A percentile compares a stretch with the other conserved stretches of the same genome.
Evolutionary conservation across 2,329 filamentous ascomycete species (phyloP).

Genomic region (Aschersonia sp.): DNA sequence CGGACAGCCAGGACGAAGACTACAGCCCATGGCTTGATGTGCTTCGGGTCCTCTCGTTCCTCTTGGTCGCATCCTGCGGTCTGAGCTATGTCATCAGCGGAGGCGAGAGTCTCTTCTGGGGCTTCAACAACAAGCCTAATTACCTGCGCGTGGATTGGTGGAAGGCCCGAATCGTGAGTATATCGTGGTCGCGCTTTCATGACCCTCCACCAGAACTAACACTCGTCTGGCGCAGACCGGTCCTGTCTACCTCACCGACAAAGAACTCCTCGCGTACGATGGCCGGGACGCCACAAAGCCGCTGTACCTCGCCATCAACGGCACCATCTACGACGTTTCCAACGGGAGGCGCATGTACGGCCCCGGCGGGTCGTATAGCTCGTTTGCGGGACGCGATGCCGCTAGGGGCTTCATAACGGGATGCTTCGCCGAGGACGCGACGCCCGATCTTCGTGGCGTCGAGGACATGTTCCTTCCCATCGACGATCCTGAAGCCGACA

Average conservation of each 20-base stretch:
- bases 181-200: not conserved
- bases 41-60: conserved; percentile 52
- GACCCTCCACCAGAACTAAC: not conserved
- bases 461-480: conserved; percentile 70
- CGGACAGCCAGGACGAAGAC: conserved; percentile 39
- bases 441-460: conserved; percentile 69
- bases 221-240: conserved; percentile 22
- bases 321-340: conserved; percentile 75
- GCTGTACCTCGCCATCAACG: conserved; percentile 82
- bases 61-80: conserved; percentile 49
- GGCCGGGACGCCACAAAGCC: conserved; percentile 62
- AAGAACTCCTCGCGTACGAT: conserved; percentile 60
- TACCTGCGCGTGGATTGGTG: conserved; percentile 45
- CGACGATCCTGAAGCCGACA: conserved; percentile 48
- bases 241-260: conserved; percentile 58
- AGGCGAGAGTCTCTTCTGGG: conserved; percentile 58
- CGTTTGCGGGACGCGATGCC: conserved; percentile 78
- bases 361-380: conserved; percentile 71
- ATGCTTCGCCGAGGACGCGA: conserved; percentile 78
- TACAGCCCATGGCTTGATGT: conserved; percentile 46
- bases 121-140: conserved; percentile 42
- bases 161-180: conserved; percentile 44
- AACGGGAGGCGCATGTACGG: conserved; percentile 56
- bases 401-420: conserved; percentile 82
- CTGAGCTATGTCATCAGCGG: conserved; percentile 65